phyloP scores from a whole-genome alignment of 1,284 basidiomycete species.

The Apiotrichum sp. region DNA sequence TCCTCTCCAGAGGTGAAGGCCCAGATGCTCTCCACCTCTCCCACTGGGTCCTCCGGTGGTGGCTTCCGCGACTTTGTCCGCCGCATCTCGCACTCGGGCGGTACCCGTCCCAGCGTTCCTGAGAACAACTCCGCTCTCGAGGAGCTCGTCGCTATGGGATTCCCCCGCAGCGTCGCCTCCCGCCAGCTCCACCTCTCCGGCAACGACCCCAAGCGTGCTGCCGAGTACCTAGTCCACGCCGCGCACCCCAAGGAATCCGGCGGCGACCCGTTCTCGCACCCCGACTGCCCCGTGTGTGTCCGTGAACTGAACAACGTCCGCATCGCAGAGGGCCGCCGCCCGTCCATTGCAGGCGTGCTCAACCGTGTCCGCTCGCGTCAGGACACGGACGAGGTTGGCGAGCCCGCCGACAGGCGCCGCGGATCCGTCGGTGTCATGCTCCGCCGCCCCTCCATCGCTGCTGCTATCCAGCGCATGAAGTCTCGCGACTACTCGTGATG shows the following conservation, averaged over 20 bases:
- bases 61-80: constrained; percentile 10
- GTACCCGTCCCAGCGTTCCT: background rate
- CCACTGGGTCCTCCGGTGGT: background rate
- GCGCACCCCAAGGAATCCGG: constrained; percentile 20
- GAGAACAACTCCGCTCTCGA: constrained; percentile 1
- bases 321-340: constrained; percentile 9
- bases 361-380: constrained; percentile 7
- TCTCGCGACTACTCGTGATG: constrained; percentile 2
- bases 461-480: constrained; percentile 10
- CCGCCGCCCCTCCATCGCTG: constrained; percentile 10
- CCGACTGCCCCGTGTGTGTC: constrained; percentile 18
- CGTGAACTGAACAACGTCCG: constrained; percentile 13
- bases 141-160: constrained; percentile 14
- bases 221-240: constrained; percentile 16
- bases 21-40: background rate
- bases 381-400: background rate
- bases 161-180: constrained; percentile 9
- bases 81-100: constrained; percentile 9
- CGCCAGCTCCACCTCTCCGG: constrained; percentile 7
- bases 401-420: constrained; percentile 2
- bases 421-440: constrained; percentile 15
- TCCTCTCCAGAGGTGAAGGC: background rate
- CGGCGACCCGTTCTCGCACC: constrained; percentile 41
- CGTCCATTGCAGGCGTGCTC: constrained; percentile 6
- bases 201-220: constrained; percentile 7